These are phyloP conservation scores for Coprinopsis sp. DNA, from an alignment of 768 basidiomycete species.

Conservation along the genomic window DNA sequence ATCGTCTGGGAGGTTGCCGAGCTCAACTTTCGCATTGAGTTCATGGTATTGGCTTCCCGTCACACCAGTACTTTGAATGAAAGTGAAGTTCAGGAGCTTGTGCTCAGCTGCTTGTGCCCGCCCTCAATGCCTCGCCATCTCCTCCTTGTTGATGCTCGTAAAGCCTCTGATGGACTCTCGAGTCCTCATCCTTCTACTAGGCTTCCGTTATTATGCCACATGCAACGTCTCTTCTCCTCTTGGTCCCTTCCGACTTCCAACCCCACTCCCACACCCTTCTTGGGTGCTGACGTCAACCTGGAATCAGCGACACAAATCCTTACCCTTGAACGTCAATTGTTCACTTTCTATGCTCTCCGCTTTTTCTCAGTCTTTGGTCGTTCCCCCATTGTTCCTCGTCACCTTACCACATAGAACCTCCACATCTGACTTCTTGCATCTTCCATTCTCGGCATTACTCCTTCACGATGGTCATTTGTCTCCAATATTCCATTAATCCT, in stretches of 20 bases:
- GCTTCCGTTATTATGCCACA: not conserved
- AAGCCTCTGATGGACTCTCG: not conserved
- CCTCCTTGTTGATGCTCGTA: not conserved
- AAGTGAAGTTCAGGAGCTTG: not conserved
- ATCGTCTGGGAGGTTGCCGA: conserved; percentile 1
- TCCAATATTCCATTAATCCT: too few species aligned
- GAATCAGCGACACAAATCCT: not conserved
- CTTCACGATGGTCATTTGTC: not conserved
- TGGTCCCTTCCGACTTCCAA: too few species aligned
- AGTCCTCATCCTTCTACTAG: not conserved
- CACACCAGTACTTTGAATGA: not conserved
- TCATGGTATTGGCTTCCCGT: not conserved
- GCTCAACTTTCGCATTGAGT: not conserved
- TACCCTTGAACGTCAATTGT: not conserved
- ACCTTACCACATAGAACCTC: not conserved
- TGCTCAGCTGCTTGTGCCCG: not conserved
- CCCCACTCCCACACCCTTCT: too few species aligned
- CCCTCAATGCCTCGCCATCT: not conserved
- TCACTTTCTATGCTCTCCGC: not conserved
- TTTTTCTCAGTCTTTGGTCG: conserved; percentile 1
- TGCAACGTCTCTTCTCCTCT: too few species aligned
- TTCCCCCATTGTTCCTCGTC: not conserved
- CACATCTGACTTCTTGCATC: not conserved
- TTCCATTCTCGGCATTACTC: not conserved
- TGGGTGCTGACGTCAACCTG: not conserved